Evolutionary conservation across 2,329 filamentous ascomycete genomes (phyloP).

Genomic region (Trichophyton schoenleinii): DNA sequence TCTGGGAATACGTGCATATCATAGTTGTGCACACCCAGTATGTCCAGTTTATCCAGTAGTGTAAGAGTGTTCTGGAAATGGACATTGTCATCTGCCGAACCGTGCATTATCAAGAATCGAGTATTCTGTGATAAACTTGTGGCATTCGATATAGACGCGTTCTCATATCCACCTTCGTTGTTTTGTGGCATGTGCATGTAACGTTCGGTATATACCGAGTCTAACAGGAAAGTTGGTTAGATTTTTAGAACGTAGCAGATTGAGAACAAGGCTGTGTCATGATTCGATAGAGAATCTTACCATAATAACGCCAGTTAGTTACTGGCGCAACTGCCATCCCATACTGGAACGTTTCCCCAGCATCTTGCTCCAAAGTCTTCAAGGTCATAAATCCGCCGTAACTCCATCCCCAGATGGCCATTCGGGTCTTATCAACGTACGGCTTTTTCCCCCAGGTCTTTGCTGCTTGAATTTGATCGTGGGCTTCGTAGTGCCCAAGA

Average conservation of each 20-base stretch:
- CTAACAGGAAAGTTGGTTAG: conserved; percentile 24
- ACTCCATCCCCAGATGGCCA: conserved; percentile 98
- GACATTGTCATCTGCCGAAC: conserved; percentile 92
- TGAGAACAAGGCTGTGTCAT: conserved; percentile 18
- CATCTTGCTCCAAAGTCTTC: conserved; percentile 87
- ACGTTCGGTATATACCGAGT: conserved; percentile 85
- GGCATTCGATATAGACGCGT: conserved; percentile 61
- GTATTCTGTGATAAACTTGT: conserved; percentile 61
- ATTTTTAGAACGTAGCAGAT: neutral
- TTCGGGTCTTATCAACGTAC: conserved; percentile 69
- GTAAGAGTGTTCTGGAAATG: conserved; percentile 90
- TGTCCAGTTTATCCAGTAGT: conserved; percentile 72
- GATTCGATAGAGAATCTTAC: conserved; percentile 25
- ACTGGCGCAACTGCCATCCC: conserved; percentile 97
- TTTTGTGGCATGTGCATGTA: conserved; percentile 93
- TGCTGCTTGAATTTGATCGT: conserved; percentile 82
- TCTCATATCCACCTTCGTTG: conserved; percentile 65
- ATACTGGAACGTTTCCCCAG: conserved; percentile 80
- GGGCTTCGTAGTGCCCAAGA: conserved; percentile 71
- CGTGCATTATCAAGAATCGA: conserved; percentile 90
- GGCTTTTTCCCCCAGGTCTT: conserved; percentile 67
- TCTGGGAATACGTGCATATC: conserved; percentile 95
- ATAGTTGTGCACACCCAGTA: conserved; percentile 76
- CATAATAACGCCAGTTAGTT: conserved; percentile 95
- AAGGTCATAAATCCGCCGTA: conserved; percentile 92